Evolutionary conservation across 192 early-diverging fungal genomes (phyloP).

Genomic region (Backusella circina): DNA sequence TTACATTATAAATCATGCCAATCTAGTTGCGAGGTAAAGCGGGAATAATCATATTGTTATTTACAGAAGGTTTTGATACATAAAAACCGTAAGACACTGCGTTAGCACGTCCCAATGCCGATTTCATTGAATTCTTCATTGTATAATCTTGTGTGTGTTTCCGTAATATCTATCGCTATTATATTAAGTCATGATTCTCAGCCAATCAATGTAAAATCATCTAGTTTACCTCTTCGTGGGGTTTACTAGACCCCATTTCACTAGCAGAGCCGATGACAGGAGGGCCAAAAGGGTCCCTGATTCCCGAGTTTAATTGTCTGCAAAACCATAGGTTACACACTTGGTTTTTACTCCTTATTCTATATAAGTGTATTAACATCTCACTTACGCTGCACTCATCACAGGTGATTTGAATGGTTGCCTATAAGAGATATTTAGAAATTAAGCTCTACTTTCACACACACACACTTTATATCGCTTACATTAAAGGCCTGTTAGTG

Average conservation of each 20-base stretch:
- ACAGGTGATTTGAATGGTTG: constrained; percentile 1
- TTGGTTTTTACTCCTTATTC: background rate
- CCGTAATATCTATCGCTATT: background rate
- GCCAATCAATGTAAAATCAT: too few relatives aligned
- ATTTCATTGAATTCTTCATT: constrained; percentile 11
- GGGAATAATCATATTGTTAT: constrained; percentile 21
- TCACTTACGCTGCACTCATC: background rate
- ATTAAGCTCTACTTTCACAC: background rate
- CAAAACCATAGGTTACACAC: background rate
- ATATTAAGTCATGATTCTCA: too few relatives aligned
- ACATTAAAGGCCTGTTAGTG: background rate
- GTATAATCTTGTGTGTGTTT: constrained; percentile 22
- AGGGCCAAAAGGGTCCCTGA: constrained; percentile 7
- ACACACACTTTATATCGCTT: background rate
- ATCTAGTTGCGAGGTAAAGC: constrained; percentile 10
- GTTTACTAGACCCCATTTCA: background rate
- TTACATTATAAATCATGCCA: background rate
- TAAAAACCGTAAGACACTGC: background rate
- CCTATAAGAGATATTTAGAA: background rate
- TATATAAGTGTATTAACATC: background rate
- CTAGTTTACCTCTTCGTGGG: background rate
- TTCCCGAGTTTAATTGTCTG: background rate
- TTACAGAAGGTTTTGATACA: constrained; percentile 10
- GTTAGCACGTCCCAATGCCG: background rate
- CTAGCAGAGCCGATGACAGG: background rate